A percentile compares a stretch with the other conserved stretches of the same genome.
Evolutionary conservation across 2,329 filamentous ascomycete species (phyloP).

Genomic region (Phaeosphaeria sp.): DNA sequence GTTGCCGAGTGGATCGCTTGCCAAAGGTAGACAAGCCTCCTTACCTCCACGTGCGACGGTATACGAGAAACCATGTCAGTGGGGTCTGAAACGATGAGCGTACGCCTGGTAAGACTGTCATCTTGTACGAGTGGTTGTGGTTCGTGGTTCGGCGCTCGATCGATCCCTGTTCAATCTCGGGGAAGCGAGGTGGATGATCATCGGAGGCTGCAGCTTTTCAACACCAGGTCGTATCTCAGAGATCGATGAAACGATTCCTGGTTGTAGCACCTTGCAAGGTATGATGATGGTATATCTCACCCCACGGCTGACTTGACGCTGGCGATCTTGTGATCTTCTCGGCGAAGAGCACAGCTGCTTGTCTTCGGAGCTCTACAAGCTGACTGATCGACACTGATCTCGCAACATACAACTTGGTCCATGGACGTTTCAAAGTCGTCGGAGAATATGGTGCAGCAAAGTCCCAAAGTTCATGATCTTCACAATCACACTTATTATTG

Average conservation of each 20-base stretch:
- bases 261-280: not conserved
- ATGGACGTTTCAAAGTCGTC: not conserved
- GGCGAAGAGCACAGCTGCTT: not conserved
- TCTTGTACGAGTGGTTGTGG: not conserved
- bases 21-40: not conserved
- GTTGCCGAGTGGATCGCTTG: not conserved
- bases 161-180: not conserved
- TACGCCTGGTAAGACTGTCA: not conserved
- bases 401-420: not conserved
- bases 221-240: not conserved
- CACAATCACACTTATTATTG: not conserved
- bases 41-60: not conserved
- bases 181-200: not conserved
- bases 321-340: not conserved
- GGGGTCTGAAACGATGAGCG: not conserved
- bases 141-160: not conserved
- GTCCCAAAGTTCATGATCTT: not conserved
- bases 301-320: not conserved
- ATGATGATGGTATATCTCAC: not conserved
- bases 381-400: not conserved
- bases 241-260: not conserved
- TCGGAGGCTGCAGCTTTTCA: not conserved
- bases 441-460: not conserved
- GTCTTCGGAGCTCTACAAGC: not conserved
- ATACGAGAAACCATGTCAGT: not conserved